Conservation (phyloP, 2,329 filamentous ascomycete genomes). For the Pseudogymnoascus sp. region DNA sequence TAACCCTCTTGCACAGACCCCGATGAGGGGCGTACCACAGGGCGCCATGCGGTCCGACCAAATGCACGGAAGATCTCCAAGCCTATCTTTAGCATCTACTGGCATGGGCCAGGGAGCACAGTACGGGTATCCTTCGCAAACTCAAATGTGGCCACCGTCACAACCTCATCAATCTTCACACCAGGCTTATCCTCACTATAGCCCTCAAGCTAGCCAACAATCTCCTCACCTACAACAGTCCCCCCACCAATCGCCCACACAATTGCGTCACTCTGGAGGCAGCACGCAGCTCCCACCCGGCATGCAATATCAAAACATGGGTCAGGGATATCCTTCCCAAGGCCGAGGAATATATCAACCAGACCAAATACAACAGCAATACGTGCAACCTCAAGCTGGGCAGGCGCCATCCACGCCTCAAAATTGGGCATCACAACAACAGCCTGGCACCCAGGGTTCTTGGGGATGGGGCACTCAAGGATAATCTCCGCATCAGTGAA, state of each 20-base stretch:
- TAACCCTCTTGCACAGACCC: slow-evolving; percentile 64
- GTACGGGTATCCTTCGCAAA: slow-evolving; percentile 56
- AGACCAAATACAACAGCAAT: slow-evolving; percentile 58
- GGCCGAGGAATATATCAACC: slow-evolving; percentile 52
- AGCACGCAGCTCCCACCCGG: slow-evolving; percentile 49
- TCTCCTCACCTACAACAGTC: slow-evolving; percentile 35
- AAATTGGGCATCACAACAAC: slow-evolving; percentile 28
- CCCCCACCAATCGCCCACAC: slow-evolving; percentile 50
- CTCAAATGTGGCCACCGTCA: slow-evolving; percentile 54
- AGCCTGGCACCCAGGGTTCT: slow-evolving; percentile 19
- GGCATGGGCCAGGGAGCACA: slow-evolving; percentile 41
- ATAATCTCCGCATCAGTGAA: slow-evolving; percentile 5
- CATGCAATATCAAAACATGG: slow-evolving; percentile 58
- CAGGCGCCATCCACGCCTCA: slow-evolving; percentile 25
- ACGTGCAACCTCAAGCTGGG: slow-evolving; percentile 55
- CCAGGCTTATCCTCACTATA: slow-evolving; percentile 46
- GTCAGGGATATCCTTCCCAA: slow-evolving; percentile 49
- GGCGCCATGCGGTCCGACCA: slow-evolving; percentile 48
- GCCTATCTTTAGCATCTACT: slow-evolving; percentile 47
- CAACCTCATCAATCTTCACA: slow-evolving; percentile 58
- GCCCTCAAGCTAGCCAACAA: slow-evolving; percentile 37
- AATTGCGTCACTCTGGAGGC: slow-evolving; percentile 50
- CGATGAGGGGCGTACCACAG: slow-evolving; percentile 62
- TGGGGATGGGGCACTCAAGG: slow-evolving; percentile 26
- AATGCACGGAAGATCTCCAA: slow-evolving; percentile 61